Evolutionary conservation across 306 rosid species (phyloP), one percentile per base, ranked within the genome.

Genomic region (Vicia sativa): DNA sequence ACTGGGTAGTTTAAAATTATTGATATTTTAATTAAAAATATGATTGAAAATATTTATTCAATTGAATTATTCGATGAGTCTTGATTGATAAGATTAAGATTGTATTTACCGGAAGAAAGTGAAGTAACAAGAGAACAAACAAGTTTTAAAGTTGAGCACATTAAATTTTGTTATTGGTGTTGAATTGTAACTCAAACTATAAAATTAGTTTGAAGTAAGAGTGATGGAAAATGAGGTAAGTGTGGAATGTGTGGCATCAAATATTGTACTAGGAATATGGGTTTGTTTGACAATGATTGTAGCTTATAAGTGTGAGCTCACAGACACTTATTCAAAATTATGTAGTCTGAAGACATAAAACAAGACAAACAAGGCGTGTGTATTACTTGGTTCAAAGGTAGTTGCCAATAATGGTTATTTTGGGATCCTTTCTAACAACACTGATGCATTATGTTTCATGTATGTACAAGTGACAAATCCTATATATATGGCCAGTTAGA

Each of bases 361-460:
- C 11, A 55, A 54, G 37, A 15, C 5, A 25, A 9, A 29, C 11
- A 55, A 54, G 37, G 37, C 2, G 37, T 23, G 9, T 52, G 11
- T n/a, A 52, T 18, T 19, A 52, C 10, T 54, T 54, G 15, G 37
- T 54, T 25, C 60, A 54, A 55, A 26, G 38, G 6, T 55, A 26
- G 61, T 26, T 55, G 61, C 18, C 61, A 26, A 55, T 11, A 23
- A 23, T 31, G 5, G 59, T 23, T 53, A 53, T 53, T 53, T 53
- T 34, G 59, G 59, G 12, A 53, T 11, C 35, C 12, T 23, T 23
- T 53, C 59, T 14, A 53, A 23, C 9, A 53, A 53, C 14, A 54
- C 5, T 11, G 9, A 26, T 25, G 18, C 35, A 54, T n/a, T n/a
- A n/a, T 26, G 11, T 13, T 54, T 21, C 14, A 21, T 52, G 37